A percentile compares a stretch with the other conserved stretches of the same genome.
Evolutionary conservation across 495 filamentous ascomycete genomes (phyloP).

Genomic region (Lophiotrema nucula): DNA sequence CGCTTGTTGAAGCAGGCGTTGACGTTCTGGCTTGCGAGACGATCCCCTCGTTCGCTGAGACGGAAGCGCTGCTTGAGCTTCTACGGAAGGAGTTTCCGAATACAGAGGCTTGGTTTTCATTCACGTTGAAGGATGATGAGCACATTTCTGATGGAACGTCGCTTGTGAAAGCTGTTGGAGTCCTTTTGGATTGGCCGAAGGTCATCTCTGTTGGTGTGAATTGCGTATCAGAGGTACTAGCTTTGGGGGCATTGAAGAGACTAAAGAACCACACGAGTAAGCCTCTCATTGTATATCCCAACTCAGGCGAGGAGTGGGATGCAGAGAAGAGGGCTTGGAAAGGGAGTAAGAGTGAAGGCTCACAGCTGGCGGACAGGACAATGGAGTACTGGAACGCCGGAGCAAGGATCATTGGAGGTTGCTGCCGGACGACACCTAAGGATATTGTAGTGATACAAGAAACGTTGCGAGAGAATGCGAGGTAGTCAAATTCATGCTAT

Average conservation of each 20-base stretch:
- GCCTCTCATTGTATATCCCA: slow-evolving; percentile 39
- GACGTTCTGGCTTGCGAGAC: slow-evolving; percentile 42
- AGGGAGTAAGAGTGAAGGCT: slow-evolving; percentile 2
- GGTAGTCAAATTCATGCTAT: no score
- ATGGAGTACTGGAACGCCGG: slow-evolving; percentile 14
- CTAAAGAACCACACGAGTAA: slow-evolving; percentile 17
- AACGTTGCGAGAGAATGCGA: slow-evolving; percentile 5
- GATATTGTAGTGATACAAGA: slow-evolving; percentile 21
- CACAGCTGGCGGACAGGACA: slow-evolving; percentile 1
- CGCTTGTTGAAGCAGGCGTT: slow-evolving; percentile 35
- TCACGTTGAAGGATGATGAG: slow-evolving; percentile 30
- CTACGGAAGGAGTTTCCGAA: slow-evolving; percentile 33
- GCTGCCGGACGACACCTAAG: slow-evolving; percentile 36
- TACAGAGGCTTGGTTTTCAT: slow-evolving; percentile 32
- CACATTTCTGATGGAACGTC: slow-evolving; percentile 36
- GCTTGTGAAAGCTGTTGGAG: slow-evolving; percentile 2
- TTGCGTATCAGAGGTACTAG: slow-evolving; percentile 28
- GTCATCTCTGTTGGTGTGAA: slow-evolving; percentile 40
- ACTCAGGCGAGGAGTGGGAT: slow-evolving; percentile 40
- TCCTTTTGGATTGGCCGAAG: slow-evolving; percentile 11
- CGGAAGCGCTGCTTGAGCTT: slow-evolving; percentile 27
- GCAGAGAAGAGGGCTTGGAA: slow-evolving; percentile 32
- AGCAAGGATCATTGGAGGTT: slow-evolving; percentile 36
- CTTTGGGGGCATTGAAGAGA: slow-evolving; percentile 19
- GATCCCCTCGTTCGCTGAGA: slow-evolving; percentile 35